phyloP scores from a whole-genome alignment of 2,329 filamentous ascomycete species.

The Sporothrix protearum region DNA sequence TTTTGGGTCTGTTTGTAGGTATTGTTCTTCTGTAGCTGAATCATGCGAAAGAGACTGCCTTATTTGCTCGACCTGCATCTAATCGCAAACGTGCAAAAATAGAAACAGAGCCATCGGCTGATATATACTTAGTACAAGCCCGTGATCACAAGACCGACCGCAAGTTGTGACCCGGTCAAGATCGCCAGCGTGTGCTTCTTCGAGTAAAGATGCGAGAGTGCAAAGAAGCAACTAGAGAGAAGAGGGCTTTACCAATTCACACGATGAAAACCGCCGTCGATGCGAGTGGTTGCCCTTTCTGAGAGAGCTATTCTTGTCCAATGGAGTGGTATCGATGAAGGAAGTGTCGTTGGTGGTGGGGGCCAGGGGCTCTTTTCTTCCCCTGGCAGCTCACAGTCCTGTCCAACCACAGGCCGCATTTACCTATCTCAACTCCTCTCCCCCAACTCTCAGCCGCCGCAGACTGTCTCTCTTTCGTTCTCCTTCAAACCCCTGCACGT shows the following conservation, averaged over 20 bases:
- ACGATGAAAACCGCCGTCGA: neutral
- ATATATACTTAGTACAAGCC: neutral
- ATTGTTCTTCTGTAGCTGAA: neutral
- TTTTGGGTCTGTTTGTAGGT: neutral
- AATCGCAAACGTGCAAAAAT: neutral
- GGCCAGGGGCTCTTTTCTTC: constrained; percentile 5
- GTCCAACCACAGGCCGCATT: constrained; percentile 3
- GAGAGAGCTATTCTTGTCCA: constrained; percentile 4
- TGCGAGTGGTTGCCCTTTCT: neutral
- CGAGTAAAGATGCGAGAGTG: neutral
- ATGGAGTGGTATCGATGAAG: neutral
- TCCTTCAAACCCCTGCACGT: neutral
- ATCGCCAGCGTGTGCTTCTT: constrained; percentile 7
- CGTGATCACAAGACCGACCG: neutral
- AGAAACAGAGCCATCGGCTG: neutral
- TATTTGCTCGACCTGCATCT: neutral
- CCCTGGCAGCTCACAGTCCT: neutral
- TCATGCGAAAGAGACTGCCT: neutral
- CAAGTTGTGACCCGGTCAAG: neutral
- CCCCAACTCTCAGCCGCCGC: neutral
- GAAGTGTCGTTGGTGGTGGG: neutral
- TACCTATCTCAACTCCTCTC: neutral
- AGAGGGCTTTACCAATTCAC: neutral
- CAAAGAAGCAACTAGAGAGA: neutral
- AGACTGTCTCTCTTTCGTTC: neutral